Evolutionary conservation across 495 filamentous ascomycete genomes (phyloP), one percentile per base, ranked within the genome.

Genomic region (Evansstolkia leycettana): DNA sequence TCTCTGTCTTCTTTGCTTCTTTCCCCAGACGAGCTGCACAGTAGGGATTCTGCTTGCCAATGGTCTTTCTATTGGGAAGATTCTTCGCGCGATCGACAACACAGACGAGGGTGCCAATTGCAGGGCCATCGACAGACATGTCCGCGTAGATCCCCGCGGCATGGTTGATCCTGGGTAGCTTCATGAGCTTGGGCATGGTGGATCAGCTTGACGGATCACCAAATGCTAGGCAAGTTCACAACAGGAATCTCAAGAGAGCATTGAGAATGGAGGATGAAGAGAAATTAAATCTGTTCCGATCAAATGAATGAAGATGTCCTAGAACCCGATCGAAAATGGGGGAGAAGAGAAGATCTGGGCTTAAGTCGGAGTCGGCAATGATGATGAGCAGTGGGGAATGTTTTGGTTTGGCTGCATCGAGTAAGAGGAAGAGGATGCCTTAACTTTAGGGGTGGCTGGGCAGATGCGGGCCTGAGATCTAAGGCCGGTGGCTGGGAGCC

Each of bases 41-140:
- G 53, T 95, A 99, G 5, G 92, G 88, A 54, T 95, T 86, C 62
- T 99, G 90, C 63, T 99, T 99, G 36, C 92, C 89, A 69, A 96
- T 93, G 2, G 85, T 85, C 65, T 89, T 89, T 41, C 85, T 65
- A 57, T 96, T 99, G 27, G 92, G 90, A 36, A 99, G 65, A 53
- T 99, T 99, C 72, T 92, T 96, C 6, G 82, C 84, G 31, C 83
- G 73, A 57, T 99, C 92, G 42, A 99, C 70, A 41, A 99, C 76
- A 26, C 86, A 70, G 30, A 99, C 85, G 44, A 99, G 66, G 0
- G 86, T 95, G 26, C 90, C 90, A 53, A 96, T 94, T 27, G 86
- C 74, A 3, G 90, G 90, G 0, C 90, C 90, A 59, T 99, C 90
- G 36, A 94, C 73, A 29, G 78, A 87, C 77, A 93, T 88, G 62